phyloP scores from a whole-genome alignment of 116 monocot genomes.

The Dioscorea cayenensis region DNA sequence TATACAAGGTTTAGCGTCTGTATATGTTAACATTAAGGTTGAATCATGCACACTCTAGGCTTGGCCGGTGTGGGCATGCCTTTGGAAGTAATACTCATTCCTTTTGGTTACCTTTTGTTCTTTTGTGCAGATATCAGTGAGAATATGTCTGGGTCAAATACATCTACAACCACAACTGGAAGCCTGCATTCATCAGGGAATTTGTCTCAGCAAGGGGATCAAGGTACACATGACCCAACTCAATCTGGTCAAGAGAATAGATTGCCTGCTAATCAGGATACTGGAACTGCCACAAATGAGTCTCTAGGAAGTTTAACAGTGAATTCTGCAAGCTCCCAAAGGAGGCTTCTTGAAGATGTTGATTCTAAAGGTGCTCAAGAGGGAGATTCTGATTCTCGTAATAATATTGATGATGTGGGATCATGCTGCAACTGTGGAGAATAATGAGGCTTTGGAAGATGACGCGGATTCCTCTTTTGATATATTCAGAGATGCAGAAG shows the following conservation, averaged over 20 bases:
- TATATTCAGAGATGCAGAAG: constrained; percentile 76
- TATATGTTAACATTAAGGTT: no score
- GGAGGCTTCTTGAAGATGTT: constrained; percentile 76
- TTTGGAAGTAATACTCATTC: background rate
- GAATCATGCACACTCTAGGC: no score
- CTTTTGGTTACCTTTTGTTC: background rate
- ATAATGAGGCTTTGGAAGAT: constrained; percentile 52
- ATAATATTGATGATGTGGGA: constrained; percentile 5
- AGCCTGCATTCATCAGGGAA: constrained; percentile 15
- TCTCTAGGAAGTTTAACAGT: constrained; percentile 23
- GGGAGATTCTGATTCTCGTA: constrained; percentile 23
- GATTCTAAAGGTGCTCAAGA: constrained; percentile 18
- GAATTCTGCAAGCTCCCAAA: constrained; percentile 41
- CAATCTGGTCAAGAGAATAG: constrained; percentile 24
- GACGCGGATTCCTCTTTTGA: constrained; percentile 93
- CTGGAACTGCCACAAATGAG: constrained; percentile 11
- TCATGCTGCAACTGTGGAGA: constrained; percentile 48
- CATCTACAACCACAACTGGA: constrained; percentile 5
- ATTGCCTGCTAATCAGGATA: constrained; percentile 15
- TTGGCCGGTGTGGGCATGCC: no score
- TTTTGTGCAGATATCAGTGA: constrained; percentile 18
- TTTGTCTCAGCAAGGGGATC: constrained; percentile 25
- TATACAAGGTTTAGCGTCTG: no score
- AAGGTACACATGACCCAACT: constrained; percentile 20
- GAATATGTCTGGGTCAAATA: constrained; percentile 11